A percentile compares a stretch with the other conserved stretches of the same genome.
Conservation (phyloP, 2,329 filamentous ascomycete species). For the Juglanconis sp. region DNA sequence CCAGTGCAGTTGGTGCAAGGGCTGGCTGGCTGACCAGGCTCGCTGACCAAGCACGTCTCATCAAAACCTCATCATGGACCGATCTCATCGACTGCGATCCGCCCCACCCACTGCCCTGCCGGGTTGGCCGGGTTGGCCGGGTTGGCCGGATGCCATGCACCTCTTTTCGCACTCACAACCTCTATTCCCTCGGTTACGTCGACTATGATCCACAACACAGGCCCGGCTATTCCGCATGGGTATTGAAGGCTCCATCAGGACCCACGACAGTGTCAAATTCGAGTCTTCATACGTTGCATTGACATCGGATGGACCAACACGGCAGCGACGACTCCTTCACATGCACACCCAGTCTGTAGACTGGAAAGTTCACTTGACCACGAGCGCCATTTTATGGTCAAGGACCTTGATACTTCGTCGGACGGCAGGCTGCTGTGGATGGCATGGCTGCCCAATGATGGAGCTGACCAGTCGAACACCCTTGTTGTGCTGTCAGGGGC, state of each 20-base stretch:
- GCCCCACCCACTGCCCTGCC: conserved; percentile 2
- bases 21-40: conserved; percentile 24
- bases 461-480: background rate
- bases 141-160: conserved; percentile 1
- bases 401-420: conserved; percentile 4
- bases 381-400: conserved; percentile 8
- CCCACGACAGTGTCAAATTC: conserved; percentile 13
- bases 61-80: background rate
- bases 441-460: conserved; percentile 13
- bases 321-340: conserved; percentile 3
- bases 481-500: conserved; percentile 8
- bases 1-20: conserved; percentile 36
- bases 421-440: conserved; percentile 15
- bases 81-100: conserved; percentile 11
- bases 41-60: conserved; percentile 19
- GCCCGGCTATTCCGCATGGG: conserved; percentile 4
- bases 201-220: background rate
- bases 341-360: background rate
- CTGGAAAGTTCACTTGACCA: background rate
- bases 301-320: conserved; percentile 5
- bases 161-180: background rate
- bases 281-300: conserved; percentile 12
- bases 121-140: background rate
- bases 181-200: background rate
- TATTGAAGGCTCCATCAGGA: conserved; percentile 2